Conservation (phyloP, 2,329 filamentous ascomycete species). For the Fusarium transvaalense region DNA sequence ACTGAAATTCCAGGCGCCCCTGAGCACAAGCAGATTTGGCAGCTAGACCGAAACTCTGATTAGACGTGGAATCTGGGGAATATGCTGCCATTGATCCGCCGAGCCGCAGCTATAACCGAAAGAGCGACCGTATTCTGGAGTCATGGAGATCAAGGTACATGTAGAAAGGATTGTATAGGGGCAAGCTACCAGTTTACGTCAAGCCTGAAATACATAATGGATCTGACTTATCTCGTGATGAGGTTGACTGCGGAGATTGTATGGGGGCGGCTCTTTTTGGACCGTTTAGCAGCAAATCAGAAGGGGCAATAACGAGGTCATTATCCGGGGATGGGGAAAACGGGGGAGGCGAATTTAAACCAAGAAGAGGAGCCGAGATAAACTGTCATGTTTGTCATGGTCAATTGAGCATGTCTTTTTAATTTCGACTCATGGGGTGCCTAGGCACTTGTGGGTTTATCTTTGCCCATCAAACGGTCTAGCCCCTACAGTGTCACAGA, state of each 20-base stretch:
- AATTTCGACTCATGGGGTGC: slow-evolving; percentile 19
- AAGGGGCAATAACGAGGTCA: slow-evolving; percentile 34
- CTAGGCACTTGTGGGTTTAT: slow-evolving; percentile 31
- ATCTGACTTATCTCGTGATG: slow-evolving; percentile 39
- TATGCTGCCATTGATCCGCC: slow-evolving; percentile 36
- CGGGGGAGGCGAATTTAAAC: slow-evolving; percentile 37
- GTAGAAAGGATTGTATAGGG: slow-evolving; percentile 8
- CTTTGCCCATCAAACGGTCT: slow-evolving; percentile 32
- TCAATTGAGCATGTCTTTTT: slow-evolving; percentile 28
- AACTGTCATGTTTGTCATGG: slow-evolving; percentile 21
- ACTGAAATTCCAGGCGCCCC: slow-evolving; percentile 32
- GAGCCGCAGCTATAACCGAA: slow-evolving; percentile 19
- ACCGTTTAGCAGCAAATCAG: slow-evolving; percentile 28
- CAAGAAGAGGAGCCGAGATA: slow-evolving; percentile 12
- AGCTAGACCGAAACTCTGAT: slow-evolving; percentile 25
- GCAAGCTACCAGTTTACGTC: background rate
- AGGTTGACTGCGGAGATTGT: slow-evolving; percentile 37
- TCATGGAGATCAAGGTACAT: background rate
- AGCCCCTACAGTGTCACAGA: slow-evolving; percentile 22
- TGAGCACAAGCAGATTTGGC: slow-evolving; percentile 25
- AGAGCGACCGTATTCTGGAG: slow-evolving; percentile 15
- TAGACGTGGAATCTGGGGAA: slow-evolving; percentile 44
- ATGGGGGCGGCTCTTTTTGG: slow-evolving; percentile 25
- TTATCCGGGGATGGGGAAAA: slow-evolving; percentile 41
- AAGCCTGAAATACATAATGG: slow-evolving; percentile 25